Evolutionary conservation across 1,284 basidiomycete species (phyloP), one percentile per base, ranked within the genome.

Genomic region (Hortiboletus rubellus): DNA sequence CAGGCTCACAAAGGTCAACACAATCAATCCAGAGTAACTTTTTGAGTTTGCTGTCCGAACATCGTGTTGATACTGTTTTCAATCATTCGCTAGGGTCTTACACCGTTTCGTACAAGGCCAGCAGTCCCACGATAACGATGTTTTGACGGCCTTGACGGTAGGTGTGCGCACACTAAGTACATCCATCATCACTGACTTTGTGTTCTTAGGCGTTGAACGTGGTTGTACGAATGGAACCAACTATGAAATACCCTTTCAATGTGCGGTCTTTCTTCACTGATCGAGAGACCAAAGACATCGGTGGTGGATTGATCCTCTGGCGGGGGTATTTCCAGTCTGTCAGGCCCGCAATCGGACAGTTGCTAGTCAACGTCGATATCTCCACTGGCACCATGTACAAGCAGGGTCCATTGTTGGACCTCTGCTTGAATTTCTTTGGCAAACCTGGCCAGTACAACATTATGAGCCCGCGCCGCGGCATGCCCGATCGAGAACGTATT

Each of bases 321-420:
- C 78, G 88, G 17, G 88, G 88, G 1, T 88, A 88, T 61, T 90
- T 91, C 71, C 87, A 89, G 67, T 89, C 86, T 0, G 82, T 90
- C 30, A 79, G 89, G 14, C 89, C 89, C 10, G 86, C 82, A 0
- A 79, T 84, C 22, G 82, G 82, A 2, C 77, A 77, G 17, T 83
- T 91, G 76, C 72, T 91, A 43, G 82, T 92, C 66, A 92, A 92
- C 62, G 80, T 92, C 59, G 90, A 92, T 61, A 89, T 91, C 55
- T 84, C 84, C 3, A 90, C 90, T 0, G 89, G 84, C 1, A 80
- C 83, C 0, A 90, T 92, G 87, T 91, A 87, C 70, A 84, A 84
- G 67, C 65, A 78, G 0, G 80, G 81, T 0, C 61, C 70, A 0
- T 67, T 84, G 5, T 65, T 89, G 46, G 68, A 74, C 30, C 71